Percentiles rank a stretch among this genome's conserved stretches.
Evolutionary conservation across 1,284 basidiomycete genomes (phyloP).

Genomic region (Malassezia psittaci): DNA sequence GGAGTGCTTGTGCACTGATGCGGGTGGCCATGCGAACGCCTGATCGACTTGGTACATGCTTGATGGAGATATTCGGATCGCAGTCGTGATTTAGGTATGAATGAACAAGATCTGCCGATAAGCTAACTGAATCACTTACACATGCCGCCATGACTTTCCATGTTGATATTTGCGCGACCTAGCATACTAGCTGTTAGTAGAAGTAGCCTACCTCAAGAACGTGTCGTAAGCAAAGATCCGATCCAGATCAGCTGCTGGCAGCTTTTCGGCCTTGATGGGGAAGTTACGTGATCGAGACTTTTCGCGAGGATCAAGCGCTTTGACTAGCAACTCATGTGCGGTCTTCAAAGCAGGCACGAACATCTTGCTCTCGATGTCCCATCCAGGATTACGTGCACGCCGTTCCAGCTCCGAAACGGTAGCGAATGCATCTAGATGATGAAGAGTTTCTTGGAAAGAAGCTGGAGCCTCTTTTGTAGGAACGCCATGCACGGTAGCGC

Average conservation of each 20-base stretch:
- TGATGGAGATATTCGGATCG: slow-evolving; percentile 63
- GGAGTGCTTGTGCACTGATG: slow-evolving; percentile 61
- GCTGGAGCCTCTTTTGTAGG: slow-evolving; percentile 3
- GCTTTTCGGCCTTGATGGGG: slow-evolving; percentile 51
- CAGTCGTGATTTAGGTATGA: slow-evolving; percentile 79
- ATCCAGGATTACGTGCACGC: slow-evolving; percentile 33
- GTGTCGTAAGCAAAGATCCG: slow-evolving; percentile 64
- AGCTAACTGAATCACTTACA: slow-evolving; percentile 40
- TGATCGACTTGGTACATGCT: slow-evolving; percentile 57
- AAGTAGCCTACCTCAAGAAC: slow-evolving; percentile 49
- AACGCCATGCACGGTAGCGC: slow-evolving; percentile 10
- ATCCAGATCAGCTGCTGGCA: slow-evolving; percentile 52
- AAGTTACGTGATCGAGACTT: slow-evolving; percentile 53
- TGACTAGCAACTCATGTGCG: slow-evolving; percentile 19
- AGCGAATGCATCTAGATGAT: slow-evolving; percentile 28
- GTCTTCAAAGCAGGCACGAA: slow-evolving; percentile 20
- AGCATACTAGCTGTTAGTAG: slow-evolving; percentile 51
- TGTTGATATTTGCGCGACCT: slow-evolving; percentile 73
- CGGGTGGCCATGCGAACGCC: slow-evolving; percentile 55
- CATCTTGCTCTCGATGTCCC: slow-evolving; percentile 23
- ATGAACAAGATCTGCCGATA: slow-evolving; percentile 57
- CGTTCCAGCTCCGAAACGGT: slow-evolving; percentile 37
- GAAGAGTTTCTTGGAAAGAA: slow-evolving; percentile 2
- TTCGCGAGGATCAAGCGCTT: slow-evolving; percentile 28
- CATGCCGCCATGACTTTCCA: slow-evolving; percentile 74